Percentiles rank a stretch among this genome's conserved stretches.
Conservation (phyloP, 2,329 filamentous ascomycete genomes). For the Aquanectria penicillioides region DNA sequence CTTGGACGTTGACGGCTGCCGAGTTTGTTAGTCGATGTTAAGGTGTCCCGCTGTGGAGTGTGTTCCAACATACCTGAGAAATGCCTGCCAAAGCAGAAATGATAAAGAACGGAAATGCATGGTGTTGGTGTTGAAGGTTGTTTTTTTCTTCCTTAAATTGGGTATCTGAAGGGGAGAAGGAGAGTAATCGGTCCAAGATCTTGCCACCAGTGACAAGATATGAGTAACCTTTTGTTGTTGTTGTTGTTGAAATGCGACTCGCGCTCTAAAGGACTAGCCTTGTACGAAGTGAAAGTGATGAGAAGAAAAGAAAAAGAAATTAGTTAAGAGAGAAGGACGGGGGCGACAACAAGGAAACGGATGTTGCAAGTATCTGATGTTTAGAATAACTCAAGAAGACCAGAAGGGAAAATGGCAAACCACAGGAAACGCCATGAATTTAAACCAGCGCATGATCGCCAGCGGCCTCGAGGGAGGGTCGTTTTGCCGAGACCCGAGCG, state of each 20-base stretch:
- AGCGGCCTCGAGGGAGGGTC: background rate
- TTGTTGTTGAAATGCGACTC: conserved; percentile 37
- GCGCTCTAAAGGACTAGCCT: conserved; percentile 47
- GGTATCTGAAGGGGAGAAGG: conserved; percentile 32
- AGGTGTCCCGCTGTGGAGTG: background rate
- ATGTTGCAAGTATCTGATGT: conserved; percentile 34
- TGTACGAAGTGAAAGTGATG: conserved; percentile 34
- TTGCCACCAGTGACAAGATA: conserved; percentile 19
- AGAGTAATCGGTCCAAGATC: conserved; percentile 34
- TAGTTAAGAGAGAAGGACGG: conserved; percentile 37
- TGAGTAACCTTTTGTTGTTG: background rate
- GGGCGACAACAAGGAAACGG: conserved; percentile 36
- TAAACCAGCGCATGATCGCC: conserved; percentile 43
- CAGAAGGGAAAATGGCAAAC: conserved; percentile 32
- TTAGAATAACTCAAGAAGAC: conserved; percentile 31
- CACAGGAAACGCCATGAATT: conserved; percentile 51
- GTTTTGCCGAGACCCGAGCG: conserved; percentile 14
- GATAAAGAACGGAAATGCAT: conserved; percentile 64
- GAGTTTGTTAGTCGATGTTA: conserved; percentile 23
- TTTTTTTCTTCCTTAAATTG: too few species aligned
- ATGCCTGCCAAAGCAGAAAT: conserved; percentile 58
- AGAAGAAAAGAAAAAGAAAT: conserved; percentile 33
- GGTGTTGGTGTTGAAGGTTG: conserved; percentile 10
- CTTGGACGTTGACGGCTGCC: conserved; percentile 61
- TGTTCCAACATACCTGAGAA: conserved; percentile 53